These are phyloP conservation scores for Ricinus communis DNA, from an alignment of 345 rosid genomes.

Conservation along the genomic window DNA sequence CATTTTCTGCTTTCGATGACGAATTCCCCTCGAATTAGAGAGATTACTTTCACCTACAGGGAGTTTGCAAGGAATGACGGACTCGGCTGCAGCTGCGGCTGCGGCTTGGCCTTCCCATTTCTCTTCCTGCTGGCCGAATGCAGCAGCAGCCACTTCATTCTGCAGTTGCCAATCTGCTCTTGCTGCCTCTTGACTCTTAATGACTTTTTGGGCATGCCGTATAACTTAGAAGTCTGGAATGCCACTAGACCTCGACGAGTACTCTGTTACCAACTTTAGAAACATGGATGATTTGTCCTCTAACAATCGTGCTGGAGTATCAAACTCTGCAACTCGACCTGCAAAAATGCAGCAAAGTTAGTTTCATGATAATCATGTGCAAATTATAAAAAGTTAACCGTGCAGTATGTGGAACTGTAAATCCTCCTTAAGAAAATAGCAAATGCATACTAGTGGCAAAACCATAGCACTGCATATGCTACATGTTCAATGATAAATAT, in stretches of 20 bases:
- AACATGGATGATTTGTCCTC: conserved; percentile 97
- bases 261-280: conserved; percentile 83
- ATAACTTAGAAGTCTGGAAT: conserved; percentile 67
- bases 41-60: conserved; percentile 12
- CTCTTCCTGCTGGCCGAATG: conserved; percentile 19
- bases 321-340: conserved; percentile 95
- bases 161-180: conserved; percentile 13
- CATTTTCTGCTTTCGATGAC: conserved; percentile 7
- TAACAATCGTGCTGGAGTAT: conserved; percentile 69
- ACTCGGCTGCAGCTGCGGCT: not conserved
- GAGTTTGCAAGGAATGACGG: conserved; percentile 9
- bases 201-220: conserved; percentile 29
- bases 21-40: conserved; percentile 19
- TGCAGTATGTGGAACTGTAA: too few species aligned
- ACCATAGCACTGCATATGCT: too few species aligned
- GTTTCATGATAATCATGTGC: not conserved
- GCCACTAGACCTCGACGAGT: conserved; percentile 92
- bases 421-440: too few species aligned
- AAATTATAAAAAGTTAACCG: too few species aligned
- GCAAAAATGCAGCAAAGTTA: conserved; percentile 20
- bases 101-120: conserved; percentile 6
- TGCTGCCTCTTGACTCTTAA: conserved; percentile 13
- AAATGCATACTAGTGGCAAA: too few species aligned
- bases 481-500: too few species aligned
- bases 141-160: conserved; percentile 19